Percentiles rank a stretch among this genome's conserved stretches.
phyloP scores from a whole-genome alignment of 495 filamentous ascomycete genomes.

The Talaromyces nanjingensis region DNA sequence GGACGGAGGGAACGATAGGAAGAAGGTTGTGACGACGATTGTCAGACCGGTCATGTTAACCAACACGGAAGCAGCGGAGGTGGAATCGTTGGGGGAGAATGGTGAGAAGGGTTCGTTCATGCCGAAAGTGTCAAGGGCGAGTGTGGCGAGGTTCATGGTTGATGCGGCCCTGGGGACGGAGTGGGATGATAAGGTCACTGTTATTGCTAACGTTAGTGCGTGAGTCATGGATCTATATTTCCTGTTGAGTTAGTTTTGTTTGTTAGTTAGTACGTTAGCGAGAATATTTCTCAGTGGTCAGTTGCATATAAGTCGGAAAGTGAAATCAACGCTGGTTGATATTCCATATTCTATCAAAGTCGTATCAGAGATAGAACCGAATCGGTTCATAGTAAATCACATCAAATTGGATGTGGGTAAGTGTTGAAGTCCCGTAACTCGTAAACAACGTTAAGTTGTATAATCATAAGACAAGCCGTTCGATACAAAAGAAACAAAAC shows the following conservation, averaged over 20 bases:
- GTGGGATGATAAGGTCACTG: constrained; percentile 29
- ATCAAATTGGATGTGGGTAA: neutral
- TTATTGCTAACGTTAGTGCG: constrained; percentile 16
- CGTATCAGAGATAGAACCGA: neutral
- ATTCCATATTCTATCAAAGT: neutral
- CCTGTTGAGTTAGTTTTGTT: neutral
- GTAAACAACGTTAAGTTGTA: neutral
- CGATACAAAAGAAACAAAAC: neutral
- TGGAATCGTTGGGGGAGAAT: constrained; percentile 25
- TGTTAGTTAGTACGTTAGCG: neutral
- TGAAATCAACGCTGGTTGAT: neutral
- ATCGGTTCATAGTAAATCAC: neutral
- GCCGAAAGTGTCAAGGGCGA: constrained; percentile 27
- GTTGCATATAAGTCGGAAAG: neutral
- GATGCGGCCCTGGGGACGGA: constrained; percentile 28
- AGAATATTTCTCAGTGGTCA: neutral
- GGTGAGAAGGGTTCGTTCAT: constrained; percentile 26
- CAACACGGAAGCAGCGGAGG: constrained; percentile 20
- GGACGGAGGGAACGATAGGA: neutral
- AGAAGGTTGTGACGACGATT: neutral
- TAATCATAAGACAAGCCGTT: neutral
- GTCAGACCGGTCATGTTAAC: constrained; percentile 29
- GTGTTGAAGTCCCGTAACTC: neutral
- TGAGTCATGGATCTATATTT: neutral
- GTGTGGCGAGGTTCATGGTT: constrained; percentile 36